Evolutionary conservation across 2,329 filamentous ascomycete genomes (phyloP).

Genomic region (Colletotrichum australisinense): DNA sequence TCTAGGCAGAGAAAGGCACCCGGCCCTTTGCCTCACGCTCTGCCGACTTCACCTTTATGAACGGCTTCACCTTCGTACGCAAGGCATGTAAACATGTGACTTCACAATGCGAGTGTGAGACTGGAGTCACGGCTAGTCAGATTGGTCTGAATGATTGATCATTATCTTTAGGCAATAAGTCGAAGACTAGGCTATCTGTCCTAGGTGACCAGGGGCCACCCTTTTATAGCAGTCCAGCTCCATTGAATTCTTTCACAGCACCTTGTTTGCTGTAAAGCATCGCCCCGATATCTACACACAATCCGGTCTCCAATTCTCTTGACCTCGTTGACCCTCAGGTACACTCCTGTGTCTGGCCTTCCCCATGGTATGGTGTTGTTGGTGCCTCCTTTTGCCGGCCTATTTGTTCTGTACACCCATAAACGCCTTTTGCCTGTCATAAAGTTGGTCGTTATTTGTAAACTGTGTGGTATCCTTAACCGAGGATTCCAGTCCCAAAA

Average conservation of each 20-base stretch:
- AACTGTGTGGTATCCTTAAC: constrained; percentile 13
- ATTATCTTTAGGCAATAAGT: constrained; percentile 34
- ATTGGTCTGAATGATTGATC: constrained; percentile 26
- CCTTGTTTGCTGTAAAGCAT: not conserved
- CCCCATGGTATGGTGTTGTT: constrained; percentile 2
- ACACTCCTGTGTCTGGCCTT: constrained; percentile 1
- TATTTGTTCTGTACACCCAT: constrained; percentile 21
- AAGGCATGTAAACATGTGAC: not conserved
- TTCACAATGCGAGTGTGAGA: not conserved
- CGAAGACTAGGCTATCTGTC: constrained; percentile 1
- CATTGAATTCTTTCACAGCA: not conserved
- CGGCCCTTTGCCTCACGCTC: not conserved
- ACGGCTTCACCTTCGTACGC: not conserved
- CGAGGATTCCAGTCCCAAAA: constrained; percentile 13
- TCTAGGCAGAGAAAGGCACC: not conserved
- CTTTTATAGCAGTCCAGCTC: constrained; percentile 4
- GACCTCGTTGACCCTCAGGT: not conserved
- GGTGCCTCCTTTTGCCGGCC: not conserved
- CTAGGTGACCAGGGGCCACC: not conserved
- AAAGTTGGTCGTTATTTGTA: constrained; percentile 28
- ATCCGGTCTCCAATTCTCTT: not conserved
- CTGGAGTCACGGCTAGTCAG: not conserved
- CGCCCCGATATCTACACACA: constrained; percentile 16
- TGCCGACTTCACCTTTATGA: not conserved
- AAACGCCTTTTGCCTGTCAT: constrained; percentile 29